Evolutionary conservation across 2,329 filamentous ascomycete species (phyloP).

Genomic region (Camillea tinctor): DNA sequence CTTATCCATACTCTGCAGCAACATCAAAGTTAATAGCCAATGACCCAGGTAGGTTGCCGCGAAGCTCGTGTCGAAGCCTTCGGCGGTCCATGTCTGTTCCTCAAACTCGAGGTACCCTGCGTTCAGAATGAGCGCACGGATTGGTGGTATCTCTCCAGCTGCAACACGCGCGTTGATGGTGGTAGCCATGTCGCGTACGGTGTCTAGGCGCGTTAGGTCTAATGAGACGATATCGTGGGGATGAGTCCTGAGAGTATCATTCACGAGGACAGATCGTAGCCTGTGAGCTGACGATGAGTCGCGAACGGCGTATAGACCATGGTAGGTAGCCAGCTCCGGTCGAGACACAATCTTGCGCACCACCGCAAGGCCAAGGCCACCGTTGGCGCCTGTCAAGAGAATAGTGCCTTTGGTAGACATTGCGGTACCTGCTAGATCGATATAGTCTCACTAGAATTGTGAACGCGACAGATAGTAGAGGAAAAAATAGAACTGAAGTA

Average conservation of each 20-base stretch:
- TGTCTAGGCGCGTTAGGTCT: conserved; percentile 10
- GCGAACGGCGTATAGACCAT: conserved; percentile 15
- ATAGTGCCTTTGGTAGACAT: conserved; percentile 8
- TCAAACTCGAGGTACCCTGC: conserved; percentile 27
- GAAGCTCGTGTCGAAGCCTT: conserved; percentile 26
- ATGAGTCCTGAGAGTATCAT: conserved; percentile 1
- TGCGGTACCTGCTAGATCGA: neutral
- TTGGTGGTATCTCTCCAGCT: conserved; percentile 33
- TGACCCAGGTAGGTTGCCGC: conserved; percentile 27
- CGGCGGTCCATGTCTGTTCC: conserved; percentile 16
- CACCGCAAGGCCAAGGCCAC: conserved; percentile 16
- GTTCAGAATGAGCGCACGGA: conserved; percentile 39
- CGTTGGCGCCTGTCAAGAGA: conserved; percentile 20
- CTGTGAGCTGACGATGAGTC: neutral
- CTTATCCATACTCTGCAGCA: conserved; percentile 25
- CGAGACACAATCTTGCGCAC: neutral
- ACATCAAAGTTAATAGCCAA: conserved; percentile 23
- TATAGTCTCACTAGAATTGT: neutral
- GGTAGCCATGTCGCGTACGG: conserved; percentile 7
- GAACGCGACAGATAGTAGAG: neutral
- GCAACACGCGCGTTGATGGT: conserved; percentile 12
- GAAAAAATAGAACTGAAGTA: neutral
- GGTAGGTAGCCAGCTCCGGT: conserved; percentile 4
- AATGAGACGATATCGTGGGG: conserved; percentile 11
- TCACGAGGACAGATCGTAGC: neutral